Percentiles rank a stretch among this genome's conserved stretches.
Conservation (phyloP, 805 yeast species). For the Saccharomycopsis fermentans region DNA sequence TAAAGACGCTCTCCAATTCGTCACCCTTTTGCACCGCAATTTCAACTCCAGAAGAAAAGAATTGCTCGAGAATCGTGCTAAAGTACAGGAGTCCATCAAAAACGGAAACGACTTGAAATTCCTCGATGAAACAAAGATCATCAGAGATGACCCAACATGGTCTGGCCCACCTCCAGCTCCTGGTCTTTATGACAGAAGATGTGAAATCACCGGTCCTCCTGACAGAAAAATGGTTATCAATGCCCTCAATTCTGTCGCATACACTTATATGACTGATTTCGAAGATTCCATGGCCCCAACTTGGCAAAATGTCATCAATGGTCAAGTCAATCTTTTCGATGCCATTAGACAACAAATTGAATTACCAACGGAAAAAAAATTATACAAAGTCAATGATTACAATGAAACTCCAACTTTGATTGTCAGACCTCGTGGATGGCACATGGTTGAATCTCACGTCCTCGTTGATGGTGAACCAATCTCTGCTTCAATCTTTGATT, state of each 20-base stretch:
- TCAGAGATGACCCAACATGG: conserved; percentile 69
- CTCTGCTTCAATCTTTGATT: conserved; percentile 69
- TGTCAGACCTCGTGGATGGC: conserved; percentile 88
- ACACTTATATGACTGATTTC: conserved; percentile 79
- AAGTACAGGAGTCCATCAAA: conserved; percentile 52
- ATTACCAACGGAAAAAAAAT: conserved; percentile 38
- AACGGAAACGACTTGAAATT: conserved; percentile 52
- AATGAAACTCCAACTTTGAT: conserved; percentile 65
- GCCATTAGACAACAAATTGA: conserved; percentile 61
- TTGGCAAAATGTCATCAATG: conserved; percentile 70
- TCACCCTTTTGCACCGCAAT: conserved; percentile 63
- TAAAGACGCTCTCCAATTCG: conserved; percentile 52
- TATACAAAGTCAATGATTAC: conserved; percentile 35
- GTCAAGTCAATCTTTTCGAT: conserved; percentile 71
- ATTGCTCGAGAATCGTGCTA: conserved; percentile 51
- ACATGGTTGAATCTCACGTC: conserved; percentile 65
- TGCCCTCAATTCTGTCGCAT: conserved; percentile 68
- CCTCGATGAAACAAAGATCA: conserved; percentile 55
- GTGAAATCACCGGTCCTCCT: conserved; percentile 81
- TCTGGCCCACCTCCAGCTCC: conserved; percentile 64
- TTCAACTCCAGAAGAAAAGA: conserved; percentile 53
- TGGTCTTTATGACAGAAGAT: conserved; percentile 64
- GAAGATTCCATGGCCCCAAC: conserved; percentile 83
- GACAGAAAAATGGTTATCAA: conserved; percentile 76
- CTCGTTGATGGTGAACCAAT: conserved; percentile 67